Conservation (phyloP, 1,284 basidiomycete species). For the Vanrija sp. region DNA sequence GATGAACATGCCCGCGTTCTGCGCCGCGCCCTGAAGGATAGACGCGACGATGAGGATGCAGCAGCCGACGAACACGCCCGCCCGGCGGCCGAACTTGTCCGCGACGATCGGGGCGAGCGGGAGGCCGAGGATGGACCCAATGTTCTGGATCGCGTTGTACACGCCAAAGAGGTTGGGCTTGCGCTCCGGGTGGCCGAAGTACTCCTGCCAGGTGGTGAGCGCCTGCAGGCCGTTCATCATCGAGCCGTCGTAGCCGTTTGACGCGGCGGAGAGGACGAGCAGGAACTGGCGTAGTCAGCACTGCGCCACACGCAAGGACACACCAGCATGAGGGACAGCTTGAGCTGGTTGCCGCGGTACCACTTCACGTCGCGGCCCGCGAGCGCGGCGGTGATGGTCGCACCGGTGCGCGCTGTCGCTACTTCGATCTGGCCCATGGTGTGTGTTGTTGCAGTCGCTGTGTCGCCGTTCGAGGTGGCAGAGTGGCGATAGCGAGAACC, state of each 20-base stretch:
- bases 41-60: constrained; percentile 49
- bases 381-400: background rate
- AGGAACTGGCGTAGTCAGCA: constrained; percentile 4
- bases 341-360: constrained; percentile 18
- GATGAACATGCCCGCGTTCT: constrained; percentile 65
- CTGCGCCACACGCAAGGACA: background rate
- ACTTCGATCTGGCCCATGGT: too few relatives aligned
- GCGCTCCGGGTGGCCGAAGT: constrained; percentile 11
- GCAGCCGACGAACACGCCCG: constrained; percentile 46
- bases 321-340: constrained; percentile 20
- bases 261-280: too few relatives aligned
- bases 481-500: too few relatives aligned
- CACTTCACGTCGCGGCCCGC: constrained; percentile 21
- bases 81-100: constrained; percentile 40
- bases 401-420: too few relatives aligned
- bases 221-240: constrained; percentile 25
- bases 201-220: constrained; percentile 15
- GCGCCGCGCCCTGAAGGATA: constrained; percentile 56
- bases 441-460: too few relatives aligned
- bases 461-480: too few relatives aligned
- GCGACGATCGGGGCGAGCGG: constrained; percentile 36
- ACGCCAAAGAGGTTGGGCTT: constrained; percentile 17
- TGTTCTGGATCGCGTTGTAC: constrained; percentile 22
- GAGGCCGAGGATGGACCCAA: constrained; percentile 15
- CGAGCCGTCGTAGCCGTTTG: constrained; percentile 15